Conservation (phyloP, 1,284 basidiomycete species). For the Naganishia cerealis region DNA sequence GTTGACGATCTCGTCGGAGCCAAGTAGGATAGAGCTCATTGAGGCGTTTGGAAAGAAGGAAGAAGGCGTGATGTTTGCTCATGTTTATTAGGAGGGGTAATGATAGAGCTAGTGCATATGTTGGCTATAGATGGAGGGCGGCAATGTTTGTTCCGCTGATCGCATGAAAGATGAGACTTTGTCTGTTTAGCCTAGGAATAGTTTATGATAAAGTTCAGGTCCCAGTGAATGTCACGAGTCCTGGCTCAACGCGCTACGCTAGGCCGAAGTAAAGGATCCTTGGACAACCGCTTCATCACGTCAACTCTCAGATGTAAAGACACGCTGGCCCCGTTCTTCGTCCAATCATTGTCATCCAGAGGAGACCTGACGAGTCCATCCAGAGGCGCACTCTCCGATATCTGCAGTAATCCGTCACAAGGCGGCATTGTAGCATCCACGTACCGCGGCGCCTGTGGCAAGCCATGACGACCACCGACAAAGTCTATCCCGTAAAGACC, state of each 20-base stretch:
- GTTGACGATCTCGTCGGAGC: slow-evolving; percentile 48
- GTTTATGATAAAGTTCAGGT: too few relatives aligned
- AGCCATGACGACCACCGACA: slow-evolving; percentile 39
- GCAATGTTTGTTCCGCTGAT: too few relatives aligned
- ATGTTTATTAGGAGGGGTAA: slow-evolving; percentile 39
- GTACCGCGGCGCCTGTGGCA: slow-evolving; percentile 39
- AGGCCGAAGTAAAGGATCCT: slow-evolving; percentile 39
- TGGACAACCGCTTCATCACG: slow-evolving; percentile 47
- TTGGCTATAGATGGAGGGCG: neutral
- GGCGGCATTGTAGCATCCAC: slow-evolving; percentile 54
- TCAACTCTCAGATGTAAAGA: slow-evolving; percentile 45
- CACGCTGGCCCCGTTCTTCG: slow-evolving; percentile 43
- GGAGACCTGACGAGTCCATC: slow-evolving; percentile 25
- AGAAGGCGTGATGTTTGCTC: slow-evolving; percentile 51
- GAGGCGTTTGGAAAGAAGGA: slow-evolving; percentile 51
- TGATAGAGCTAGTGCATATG: neutral
- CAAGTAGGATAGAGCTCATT: slow-evolving; percentile 51
- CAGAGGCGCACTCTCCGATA: slow-evolving; percentile 48
- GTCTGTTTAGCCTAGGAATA: too few relatives aligned
- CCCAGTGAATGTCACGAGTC: too few relatives aligned
- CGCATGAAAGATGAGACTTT: too few relatives aligned
- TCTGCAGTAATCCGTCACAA: slow-evolving; percentile 54
- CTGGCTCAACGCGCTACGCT: neutral
- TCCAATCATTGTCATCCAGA: slow-evolving; percentile 38
- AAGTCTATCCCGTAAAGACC: slow-evolving; percentile 55